Evolutionary conservation across 202 grass and related monocot genomes (phyloP).

Genomic region (Sporobolus alterniflorus): DNA sequence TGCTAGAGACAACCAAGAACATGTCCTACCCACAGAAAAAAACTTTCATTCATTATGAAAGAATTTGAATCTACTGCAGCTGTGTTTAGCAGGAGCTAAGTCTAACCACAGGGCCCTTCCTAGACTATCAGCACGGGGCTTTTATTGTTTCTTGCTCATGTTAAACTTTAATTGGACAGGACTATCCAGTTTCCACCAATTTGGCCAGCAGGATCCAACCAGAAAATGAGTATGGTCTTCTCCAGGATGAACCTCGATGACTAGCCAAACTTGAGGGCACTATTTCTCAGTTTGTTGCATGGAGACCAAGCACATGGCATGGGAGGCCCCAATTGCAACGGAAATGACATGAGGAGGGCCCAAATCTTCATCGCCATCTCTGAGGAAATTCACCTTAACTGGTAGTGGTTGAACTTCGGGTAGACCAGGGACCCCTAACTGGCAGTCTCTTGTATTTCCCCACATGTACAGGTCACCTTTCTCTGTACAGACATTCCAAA

Average conservation of each 20-base stretch:
- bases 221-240: conserved; percentile 28
- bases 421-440: conserved; percentile 78
- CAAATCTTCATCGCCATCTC: conserved; percentile 49
- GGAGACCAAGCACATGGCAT: conserved; percentile 91
- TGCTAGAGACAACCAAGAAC: background rate
- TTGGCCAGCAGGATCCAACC: background rate
- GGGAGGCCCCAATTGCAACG: conserved; percentile 77
- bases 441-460: conserved; percentile 98
- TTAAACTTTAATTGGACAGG: background rate
- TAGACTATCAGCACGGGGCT: background rate
- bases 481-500: conserved; percentile 53
- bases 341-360: conserved; percentile 68
- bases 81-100: background rate
- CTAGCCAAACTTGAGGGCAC: background rate
- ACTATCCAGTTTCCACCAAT: conserved; percentile 3
- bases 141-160: conserved; percentile 36
- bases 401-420: conserved; percentile 76
- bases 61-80: background rate
- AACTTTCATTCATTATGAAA: background rate
- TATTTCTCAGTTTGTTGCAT: conserved; percentile 41
- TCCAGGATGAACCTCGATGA: background rate
- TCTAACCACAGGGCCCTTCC: background rate
- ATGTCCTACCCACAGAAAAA: background rate
- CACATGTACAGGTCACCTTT: conserved; percentile 91
- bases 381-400: conserved; percentile 83